phyloP scores from a whole-genome alignment of 1,139 yeast genomes.

The Saccharomyces hybrid region DNA sequence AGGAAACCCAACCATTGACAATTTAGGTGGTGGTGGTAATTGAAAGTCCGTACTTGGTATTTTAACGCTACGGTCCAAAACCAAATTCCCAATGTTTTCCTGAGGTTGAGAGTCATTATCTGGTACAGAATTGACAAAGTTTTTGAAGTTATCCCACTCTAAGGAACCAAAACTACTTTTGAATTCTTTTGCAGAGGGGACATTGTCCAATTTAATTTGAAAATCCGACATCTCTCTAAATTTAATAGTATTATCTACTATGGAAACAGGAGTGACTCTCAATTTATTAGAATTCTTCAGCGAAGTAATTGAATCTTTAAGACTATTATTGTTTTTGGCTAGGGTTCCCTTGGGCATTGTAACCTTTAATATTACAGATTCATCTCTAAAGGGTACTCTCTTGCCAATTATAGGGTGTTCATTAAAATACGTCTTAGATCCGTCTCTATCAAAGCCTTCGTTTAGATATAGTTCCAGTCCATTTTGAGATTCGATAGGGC shows the following conservation, averaged over 20 bases:
- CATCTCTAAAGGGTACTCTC: constrained; percentile 38
- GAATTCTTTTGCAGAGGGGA: constrained; percentile 41
- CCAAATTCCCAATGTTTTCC: constrained; percentile 25
- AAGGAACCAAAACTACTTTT: constrained; percentile 29
- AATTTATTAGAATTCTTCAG: constrained; percentile 28
- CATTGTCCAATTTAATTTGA: constrained; percentile 60
- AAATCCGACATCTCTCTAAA: constrained; percentile 87
- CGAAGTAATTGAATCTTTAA: constrained; percentile 44
- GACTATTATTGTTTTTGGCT: constrained; percentile 40
- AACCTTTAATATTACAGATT: constrained; percentile 62
- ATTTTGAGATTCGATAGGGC: constrained; percentile 46
- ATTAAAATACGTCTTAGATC: constrained; percentile 31
- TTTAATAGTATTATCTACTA: constrained; percentile 62
- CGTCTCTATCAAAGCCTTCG: constrained; percentile 14
- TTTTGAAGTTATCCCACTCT: constrained; percentile 30
- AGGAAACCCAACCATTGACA: constrained; percentile 70
- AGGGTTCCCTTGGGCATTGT: constrained; percentile 58
- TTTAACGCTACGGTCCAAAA: constrained; percentile 30
- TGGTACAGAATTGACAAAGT: constrained; percentile 40
- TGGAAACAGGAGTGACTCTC: constrained; percentile 53
- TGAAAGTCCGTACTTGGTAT: constrained; percentile 44
- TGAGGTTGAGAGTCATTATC: constrained; percentile 33
- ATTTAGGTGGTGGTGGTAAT: constrained; percentile 80
- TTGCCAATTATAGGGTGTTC: constrained; percentile 73
- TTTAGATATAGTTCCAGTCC: constrained; percentile 51